A percentile compares a stretch with the other conserved stretches of the same genome.
Evolutionary conservation across 129 eudicot species (phyloP).

Genomic region (Flaveria linearis): DNA sequence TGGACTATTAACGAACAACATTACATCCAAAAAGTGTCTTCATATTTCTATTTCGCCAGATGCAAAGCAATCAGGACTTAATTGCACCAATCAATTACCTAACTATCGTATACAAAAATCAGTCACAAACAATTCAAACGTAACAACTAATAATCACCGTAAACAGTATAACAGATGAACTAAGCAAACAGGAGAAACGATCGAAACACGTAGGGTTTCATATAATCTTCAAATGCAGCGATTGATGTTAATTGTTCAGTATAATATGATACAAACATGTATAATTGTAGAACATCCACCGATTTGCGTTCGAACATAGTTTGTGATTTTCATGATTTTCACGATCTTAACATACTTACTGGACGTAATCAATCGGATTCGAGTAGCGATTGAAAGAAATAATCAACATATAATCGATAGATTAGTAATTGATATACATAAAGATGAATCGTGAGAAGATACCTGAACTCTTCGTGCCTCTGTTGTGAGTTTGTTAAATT

Average conservation of each 20-base stretch:
- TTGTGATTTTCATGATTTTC: conserved; percentile 1
- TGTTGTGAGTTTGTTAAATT: conserved; percentile 15
- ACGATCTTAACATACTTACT: conserved; percentile 6
- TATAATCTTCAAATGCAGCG: conserved; percentile 8
- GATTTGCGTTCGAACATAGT: not conserved
- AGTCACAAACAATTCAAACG: not conserved
- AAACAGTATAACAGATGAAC: not conserved
- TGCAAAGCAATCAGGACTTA: conserved; percentile 2
- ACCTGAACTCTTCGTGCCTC: conserved; percentile 26
- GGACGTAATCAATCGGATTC: conserved; percentile 18
- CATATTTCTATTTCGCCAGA: not conserved
- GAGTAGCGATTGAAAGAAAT: not conserved
- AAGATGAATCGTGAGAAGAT: conserved; percentile 21
- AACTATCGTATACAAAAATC: not conserved
- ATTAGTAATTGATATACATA: not conserved
- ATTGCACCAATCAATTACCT: conserved; percentile 13
- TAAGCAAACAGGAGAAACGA: conserved; percentile 7
- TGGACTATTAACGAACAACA: conserved; percentile 8
- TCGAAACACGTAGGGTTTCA: conserved; percentile 22
- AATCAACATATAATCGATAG: not conserved
- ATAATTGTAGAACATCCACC: not conserved
- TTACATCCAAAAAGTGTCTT: conserved; percentile 10
- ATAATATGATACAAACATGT: conserved; percentile 7
- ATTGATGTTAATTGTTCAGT: not conserved
- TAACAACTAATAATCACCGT: not conserved